These are phyloP conservation scores for Tremella mesenterica DNA, from an alignment of 768 basidiomycete genomes.

Conservation along the genomic window DNA sequence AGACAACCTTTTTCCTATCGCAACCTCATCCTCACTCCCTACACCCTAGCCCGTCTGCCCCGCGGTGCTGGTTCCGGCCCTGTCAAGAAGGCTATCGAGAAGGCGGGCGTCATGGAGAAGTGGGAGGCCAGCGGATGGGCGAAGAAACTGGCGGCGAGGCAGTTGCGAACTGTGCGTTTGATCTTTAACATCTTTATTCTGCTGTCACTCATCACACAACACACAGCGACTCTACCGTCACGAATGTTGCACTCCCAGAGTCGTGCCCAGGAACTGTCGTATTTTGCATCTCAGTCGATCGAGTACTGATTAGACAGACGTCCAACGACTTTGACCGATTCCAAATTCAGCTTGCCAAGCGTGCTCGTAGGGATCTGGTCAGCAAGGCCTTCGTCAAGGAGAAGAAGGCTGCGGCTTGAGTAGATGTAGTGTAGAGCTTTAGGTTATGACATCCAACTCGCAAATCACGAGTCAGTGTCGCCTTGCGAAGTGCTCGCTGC, in stretches of 20 bases:
- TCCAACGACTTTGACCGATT: conserved; percentile 89
- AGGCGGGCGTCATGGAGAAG: conserved; percentile 71
- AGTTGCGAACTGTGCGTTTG: conserved; percentile 55
- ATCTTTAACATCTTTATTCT: not conserved
- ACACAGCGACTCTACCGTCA: not conserved
- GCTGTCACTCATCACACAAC: not conserved
- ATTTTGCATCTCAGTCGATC: not conserved
- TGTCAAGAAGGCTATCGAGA: conserved; percentile 78
- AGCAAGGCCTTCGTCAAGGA: conserved; percentile 46
- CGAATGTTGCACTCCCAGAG: too few relatives aligned
- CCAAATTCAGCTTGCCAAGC: conserved; percentile 78
- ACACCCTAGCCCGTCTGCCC: conserved; percentile 72
- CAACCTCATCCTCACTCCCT: conserved; percentile 81
- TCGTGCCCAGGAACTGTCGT: not conserved
- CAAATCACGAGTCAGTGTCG: too few relatives aligned
- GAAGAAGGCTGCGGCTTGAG: conserved; percentile 45
- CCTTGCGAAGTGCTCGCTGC: too few relatives aligned
- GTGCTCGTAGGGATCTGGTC: conserved; percentile 61
- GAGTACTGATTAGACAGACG: conserved; percentile 38
- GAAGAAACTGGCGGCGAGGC: conserved; percentile 65
- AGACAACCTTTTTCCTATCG: conserved; percentile 88
- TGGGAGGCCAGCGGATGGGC: conserved; percentile 87
- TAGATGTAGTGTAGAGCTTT: too few relatives aligned
- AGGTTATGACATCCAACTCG: too few relatives aligned
- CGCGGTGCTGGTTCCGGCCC: conserved; percentile 73